A percentile compares a stretch with the other conserved stretches of the same genome.
Evolutionary conservation across 164 flowering plant genomes (phyloP).

Genomic region (Houttuynia cordata): DNA sequence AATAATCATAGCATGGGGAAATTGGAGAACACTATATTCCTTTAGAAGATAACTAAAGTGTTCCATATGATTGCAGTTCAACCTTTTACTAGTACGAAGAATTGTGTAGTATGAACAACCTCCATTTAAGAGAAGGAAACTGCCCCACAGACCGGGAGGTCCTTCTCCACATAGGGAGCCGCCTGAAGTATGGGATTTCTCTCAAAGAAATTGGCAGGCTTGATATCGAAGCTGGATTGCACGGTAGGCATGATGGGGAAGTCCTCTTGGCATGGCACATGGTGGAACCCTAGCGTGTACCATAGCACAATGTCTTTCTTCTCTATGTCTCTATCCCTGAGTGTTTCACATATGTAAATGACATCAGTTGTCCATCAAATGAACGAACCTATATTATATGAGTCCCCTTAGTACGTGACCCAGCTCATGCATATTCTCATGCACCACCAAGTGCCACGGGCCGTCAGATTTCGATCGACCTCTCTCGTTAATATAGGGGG

Average conservation of each 20-base stretch:
- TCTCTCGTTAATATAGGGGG: too few relatives aligned
- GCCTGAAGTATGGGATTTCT: conserved; percentile 44
- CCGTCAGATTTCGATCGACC: too few relatives aligned
- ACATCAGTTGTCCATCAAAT: neutral
- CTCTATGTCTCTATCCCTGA: conserved; percentile 54
- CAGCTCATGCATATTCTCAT: too few relatives aligned
- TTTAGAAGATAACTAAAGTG: too few relatives aligned
- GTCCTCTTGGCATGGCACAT: conserved; percentile 72
- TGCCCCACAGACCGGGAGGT: conserved; percentile 53
- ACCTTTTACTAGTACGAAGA: too few relatives aligned
- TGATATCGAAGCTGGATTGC: conserved; percentile 53
- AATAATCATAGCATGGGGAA: too few relatives aligned
- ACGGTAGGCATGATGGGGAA: conserved; percentile 69
- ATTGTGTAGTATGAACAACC: too few relatives aligned
- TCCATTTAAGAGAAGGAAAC: conserved; percentile 13
- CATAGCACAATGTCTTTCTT: conserved; percentile 65
- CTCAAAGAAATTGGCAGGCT: conserved; percentile 70
- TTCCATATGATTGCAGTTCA: too few relatives aligned
- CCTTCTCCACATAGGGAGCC: conserved; percentile 34
- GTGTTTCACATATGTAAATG: neutral
- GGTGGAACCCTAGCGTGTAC: conserved; percentile 72
- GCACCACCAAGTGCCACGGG: too few relatives aligned
- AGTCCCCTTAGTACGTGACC: too few relatives aligned
- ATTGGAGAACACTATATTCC: too few relatives aligned
- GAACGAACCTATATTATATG: too few relatives aligned